Base-by-base conservation (phyloP, 2,329 filamentous ascomycete species). In the Hortaea sp. region DNA sequence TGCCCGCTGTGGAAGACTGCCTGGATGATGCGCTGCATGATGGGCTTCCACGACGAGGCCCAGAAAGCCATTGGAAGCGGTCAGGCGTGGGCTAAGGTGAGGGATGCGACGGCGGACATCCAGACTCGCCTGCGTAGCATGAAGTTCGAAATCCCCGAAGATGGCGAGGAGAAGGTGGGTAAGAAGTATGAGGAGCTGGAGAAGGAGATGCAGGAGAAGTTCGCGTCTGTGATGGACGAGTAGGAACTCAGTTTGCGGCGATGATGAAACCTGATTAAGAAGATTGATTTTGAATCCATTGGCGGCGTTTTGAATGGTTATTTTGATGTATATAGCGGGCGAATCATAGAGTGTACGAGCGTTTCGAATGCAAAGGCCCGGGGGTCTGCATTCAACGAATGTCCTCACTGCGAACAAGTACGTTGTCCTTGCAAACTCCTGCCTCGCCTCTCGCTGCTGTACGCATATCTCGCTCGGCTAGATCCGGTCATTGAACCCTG, bases 21-120 rank as follows among this genome's bases (percentile, higher is more conserved):
- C 68, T 98, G 92, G 84, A 97, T 98, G 92, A 98, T 98, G 92
- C 95, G 94, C 79, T 84, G 88, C 54, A 97, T 98, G 82, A 86
- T 98, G 76, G 86, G 84, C 48, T 98, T 90, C 79, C 88, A 95
- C 66, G 94, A 98, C 62, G 92, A 98, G 74, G 83, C 88, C 27
- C 90, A 97, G 68, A 97, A 95, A 79, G 88, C 88, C 5, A 79
- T 98, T 63, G 77, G 85, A 5, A 88, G 95, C 68, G 92, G 92
- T 9, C 37, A 35, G 32, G 32, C 32, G 7, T 98, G 92, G 92
- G 73, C 75, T 64, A 95, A 94, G 78, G 84, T 98, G 46, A 82
- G 90, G 57, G 92, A 98, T 61, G 81, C 85, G 31, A 98, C 92
- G 9, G 74, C 77, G 47, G 90, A 95, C 27, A 81, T 97, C 57